Base-by-base conservation (phyloP, 2,329 filamentous ascomycete species). In the Hypoxylon sp. region DNA sequence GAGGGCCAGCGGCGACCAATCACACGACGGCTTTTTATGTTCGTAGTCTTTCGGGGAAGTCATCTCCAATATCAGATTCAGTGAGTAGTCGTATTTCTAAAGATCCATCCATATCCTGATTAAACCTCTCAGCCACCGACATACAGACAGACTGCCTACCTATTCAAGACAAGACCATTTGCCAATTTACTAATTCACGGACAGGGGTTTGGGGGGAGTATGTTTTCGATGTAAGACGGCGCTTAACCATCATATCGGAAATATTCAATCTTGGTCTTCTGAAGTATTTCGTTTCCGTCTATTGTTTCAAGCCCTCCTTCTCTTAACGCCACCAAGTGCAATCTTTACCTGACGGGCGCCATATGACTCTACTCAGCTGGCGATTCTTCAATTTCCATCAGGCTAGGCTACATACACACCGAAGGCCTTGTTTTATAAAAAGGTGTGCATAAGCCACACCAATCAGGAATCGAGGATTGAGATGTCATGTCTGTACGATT, bases 401-500 rank as follows among this genome's bases (percentile, higher is more conserved):
- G 23, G 23, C 19, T 28, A 50, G 38, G 51, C 52, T 63, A 66
- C 41, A 61, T 43, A 63, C 38, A 63, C 63, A 56, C 59, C 67
- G 59, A 61, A 57, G 60, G 56, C 51, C 13, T 46, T 28, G 60
- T 59, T 59, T 49, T 55, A 58, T 65, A 65, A 43, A 62, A 43
- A 62, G 57, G 61, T 58, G 58, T 65, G 64, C 50, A 70, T 65
- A 52, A 36, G 28, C 58, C 36, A 57, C 49, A 34, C 67, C 61
- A 70, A 70, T 70, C 58, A 70, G 43, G 34, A 57, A 19, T 48
- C 50, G 19, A 68, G 58, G 30, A 58, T 58, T 55, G 53, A 34
- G n/a, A 52, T 36, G 65, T 60, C 60, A 60, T 63, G 63, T 65
- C 58, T 64, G 55, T 60, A 38, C 61, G 58, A 65, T 67, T 64